Evolutionary conservation across 2,329 filamentous ascomycete species (phyloP).

Genomic region (Teratosphaeria nubilosa): DNA sequence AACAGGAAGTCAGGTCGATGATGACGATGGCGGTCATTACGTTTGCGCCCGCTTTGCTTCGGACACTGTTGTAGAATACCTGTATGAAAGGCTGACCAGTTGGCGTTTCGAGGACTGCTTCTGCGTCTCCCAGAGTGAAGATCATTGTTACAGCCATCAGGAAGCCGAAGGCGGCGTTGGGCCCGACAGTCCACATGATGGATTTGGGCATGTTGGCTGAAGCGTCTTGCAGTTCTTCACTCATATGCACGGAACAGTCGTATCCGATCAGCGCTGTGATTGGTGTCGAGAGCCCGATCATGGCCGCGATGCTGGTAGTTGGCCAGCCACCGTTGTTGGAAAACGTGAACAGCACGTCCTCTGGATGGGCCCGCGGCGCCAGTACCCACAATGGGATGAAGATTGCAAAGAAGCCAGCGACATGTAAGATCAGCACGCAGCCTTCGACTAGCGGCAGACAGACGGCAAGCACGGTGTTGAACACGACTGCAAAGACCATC

Average conservation of each 20-base stretch:
- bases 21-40: constrained; percentile 25
- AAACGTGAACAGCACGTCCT: constrained; percentile 11
- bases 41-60: constrained; percentile 21
- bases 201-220: constrained; percentile 10
- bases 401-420: constrained; percentile 27
- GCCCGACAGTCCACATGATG: constrained; percentile 12
- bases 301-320: constrained; percentile 26
- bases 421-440: constrained; percentile 17
- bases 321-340: constrained; percentile 15
- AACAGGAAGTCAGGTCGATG: constrained; percentile 22
- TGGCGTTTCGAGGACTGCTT: background rate
- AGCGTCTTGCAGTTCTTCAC: constrained; percentile 14
- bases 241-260: constrained; percentile 18
- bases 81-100: constrained; percentile 9
- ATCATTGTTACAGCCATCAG: constrained; percentile 21
- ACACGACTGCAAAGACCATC: constrained; percentile 12
- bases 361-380: constrained; percentile 10
- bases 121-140: constrained; percentile 20
- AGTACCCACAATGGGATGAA: constrained; percentile 19
- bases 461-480: constrained; percentile 20
- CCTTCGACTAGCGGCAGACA: constrained; percentile 21
- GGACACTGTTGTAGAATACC: constrained; percentile 27
- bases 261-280: constrained; percentile 14
- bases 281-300: constrained; percentile 32
- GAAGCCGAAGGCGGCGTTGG: constrained; percentile 17